These are phyloP conservation scores for Kazachstania bromeliacearum DNA, from an alignment of 805 yeast genomes.

Conservation along the genomic window DNA sequence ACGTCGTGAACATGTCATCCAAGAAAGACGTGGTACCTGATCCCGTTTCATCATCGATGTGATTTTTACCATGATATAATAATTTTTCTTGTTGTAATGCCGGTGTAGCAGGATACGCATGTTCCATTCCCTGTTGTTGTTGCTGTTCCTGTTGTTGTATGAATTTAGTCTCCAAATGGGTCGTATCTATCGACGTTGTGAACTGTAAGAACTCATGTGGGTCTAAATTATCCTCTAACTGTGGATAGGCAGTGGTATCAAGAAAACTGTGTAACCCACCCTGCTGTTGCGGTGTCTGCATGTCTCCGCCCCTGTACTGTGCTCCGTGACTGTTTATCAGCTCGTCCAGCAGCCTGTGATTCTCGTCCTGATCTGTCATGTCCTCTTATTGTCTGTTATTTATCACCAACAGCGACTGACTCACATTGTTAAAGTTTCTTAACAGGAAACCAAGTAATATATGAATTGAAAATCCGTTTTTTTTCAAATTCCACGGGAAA, in stretches of 20 bases:
- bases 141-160: constrained; percentile 5
- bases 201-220: constrained; percentile 5
- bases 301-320: neutral
- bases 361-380: too few relatives aligned
- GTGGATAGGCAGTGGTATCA: constrained; percentile 2
- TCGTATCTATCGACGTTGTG: neutral
- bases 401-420: too few relatives aligned
- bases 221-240: neutral
- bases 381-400: too few relatives aligned
- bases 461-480: too few relatives aligned
- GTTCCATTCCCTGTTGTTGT: too few relatives aligned
- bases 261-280: constrained; percentile 1
- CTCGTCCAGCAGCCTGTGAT: constrained; percentile 5
- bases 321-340: neutral
- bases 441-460: too few relatives aligned
- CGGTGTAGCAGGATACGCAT: constrained; percentile 10
- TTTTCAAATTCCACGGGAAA: too few relatives aligned
- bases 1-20: constrained; percentile 17
- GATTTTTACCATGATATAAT: constrained; percentile 2
- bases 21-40: constrained; percentile 12
- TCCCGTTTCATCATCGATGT: neutral
- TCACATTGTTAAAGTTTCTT: too few relatives aligned
- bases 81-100: constrained; percentile 21
- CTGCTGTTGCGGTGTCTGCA: neutral
- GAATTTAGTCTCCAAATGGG: neutral